Evolutionary conservation across 306 rosid species (phyloP), one percentile per base, ranked within the genome.

Genomic region (Pyrus bretschneideri): DNA sequence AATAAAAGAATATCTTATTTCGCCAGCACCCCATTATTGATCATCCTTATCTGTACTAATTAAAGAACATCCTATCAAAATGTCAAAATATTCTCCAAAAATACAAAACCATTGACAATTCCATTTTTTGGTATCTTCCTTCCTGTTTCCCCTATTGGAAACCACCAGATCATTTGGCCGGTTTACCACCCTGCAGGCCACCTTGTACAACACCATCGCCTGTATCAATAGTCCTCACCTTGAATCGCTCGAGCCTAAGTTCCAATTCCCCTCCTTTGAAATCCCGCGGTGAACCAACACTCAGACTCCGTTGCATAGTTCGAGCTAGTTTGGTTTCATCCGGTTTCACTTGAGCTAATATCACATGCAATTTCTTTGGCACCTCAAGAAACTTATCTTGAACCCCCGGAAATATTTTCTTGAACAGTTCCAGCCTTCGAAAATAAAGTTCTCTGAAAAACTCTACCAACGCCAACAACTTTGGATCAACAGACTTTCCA

Each of bases 221-320:
- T 3, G 49, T 15, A 31, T 42, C 18, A 35, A 84, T 67, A 27
- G 71, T 72, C 29, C 66, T 25, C 52, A 82, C 75, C 84, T 82
- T 87, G 62, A 87, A 78, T 79, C 87, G 54, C 45, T 78, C 81
- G 22, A 78, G 73, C 77, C 54, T 80, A 65, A 84, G 54, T 5
- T 63, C 25, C 18, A 73, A 31, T 2, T 62, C 78, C 7, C 4
- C 35, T 9, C 29, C 40, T 17, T 58, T 33, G 14, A 70, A 29
- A 8, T 44, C 70, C 9, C 70, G 63, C 23, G 77, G 44, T 0
- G 88, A 82, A 12, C 88, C 87, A 9, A 57, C 35, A 76, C 91
- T 87, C 73, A 73, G 57, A 67, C 91, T 87, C 76, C 87, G 73
- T 38, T 87, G 81, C 80, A 80, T 6, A 6, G 85, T 72, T 27